A percentile compares a stretch with the other conserved stretches of the same genome.
These are phyloP conservation scores for Leccinum boreale DNA, from an alignment of 768 basidiomycete genomes.

Conservation along the genomic window DNA sequence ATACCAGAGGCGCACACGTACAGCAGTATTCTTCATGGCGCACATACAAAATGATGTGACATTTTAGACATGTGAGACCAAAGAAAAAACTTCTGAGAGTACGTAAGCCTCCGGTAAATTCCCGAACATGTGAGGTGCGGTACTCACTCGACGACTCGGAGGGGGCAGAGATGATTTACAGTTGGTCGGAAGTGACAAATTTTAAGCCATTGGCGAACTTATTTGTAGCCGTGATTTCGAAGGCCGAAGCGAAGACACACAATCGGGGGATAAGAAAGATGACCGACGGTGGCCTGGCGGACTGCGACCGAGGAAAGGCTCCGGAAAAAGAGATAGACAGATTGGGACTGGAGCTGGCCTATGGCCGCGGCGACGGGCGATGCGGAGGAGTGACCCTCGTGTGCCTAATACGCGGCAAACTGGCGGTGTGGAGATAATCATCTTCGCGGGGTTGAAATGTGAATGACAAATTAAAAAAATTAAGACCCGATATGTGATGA, in stretches of 20 bases:
- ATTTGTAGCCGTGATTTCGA: neutral
- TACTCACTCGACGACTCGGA: neutral
- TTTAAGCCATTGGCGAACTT: neutral
- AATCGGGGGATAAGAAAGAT: slow-evolving; percentile 6
- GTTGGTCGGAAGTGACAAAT: neutral
- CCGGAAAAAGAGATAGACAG: neutral
- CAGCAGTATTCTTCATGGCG: neutral
- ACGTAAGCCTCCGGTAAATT: slow-evolving; percentile 13
- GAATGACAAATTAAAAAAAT: slow-evolving; percentile 10
- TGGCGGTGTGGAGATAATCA: slow-evolving; percentile 15
- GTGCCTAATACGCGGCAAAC: neutral
- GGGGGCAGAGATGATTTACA: neutral
- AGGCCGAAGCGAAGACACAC: neutral
- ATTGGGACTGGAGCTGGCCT: neutral
- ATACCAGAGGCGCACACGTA: neutral
- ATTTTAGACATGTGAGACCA: neutral
- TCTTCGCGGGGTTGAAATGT: slow-evolving; percentile 22
- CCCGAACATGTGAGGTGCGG: neutral
- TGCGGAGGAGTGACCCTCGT: slow-evolving; percentile 6
- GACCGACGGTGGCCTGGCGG: slow-evolving; percentile 5
- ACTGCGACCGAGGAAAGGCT: slow-evolving; percentile 2
- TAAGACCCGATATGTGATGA: slow-evolving; percentile 15
- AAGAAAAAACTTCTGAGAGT: slow-evolving; percentile 1
- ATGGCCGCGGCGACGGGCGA: neutral
- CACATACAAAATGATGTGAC: neutral